Evolutionary conservation across 345 rosid species (phyloP), one percentile per base, ranked within the genome.

Genomic region (Camelina neglecta): DNA sequence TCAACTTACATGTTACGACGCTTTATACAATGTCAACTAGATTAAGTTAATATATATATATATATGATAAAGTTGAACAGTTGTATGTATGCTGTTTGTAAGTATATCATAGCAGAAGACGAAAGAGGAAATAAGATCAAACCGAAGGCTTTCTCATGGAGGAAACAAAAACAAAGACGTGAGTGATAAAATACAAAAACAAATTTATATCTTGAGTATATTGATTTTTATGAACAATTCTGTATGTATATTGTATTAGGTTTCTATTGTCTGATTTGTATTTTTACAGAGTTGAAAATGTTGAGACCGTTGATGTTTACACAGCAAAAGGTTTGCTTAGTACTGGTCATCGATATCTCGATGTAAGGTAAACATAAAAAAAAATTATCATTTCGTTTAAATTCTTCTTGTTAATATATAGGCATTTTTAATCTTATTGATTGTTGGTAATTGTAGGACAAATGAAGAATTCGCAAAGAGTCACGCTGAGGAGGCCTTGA

Each of bases 261-360:
- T 16, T 58, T 58, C 8, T 44, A 10, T 3, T 23, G 1, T 72
- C 2, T 35, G 2, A 33, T 21, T 9, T 36, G 8, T 10, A 38
- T 61, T 45, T 12, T 15, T 47, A 54, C 65, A 86, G 86, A 69
- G 67, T 77, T 55, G 87, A 82, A 81, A 82, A 85, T 81, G 79
- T 85, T 44, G 77, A 54, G 15, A 81, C 44, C 0, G 75, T 82
- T 53, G 88, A 78, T 58, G 86, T 81, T 4, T 55, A 81, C 24
- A 57, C 83, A 39, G 86, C 87, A 10, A 85, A 85, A 78, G 86
- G 83, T 57, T 80, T 84, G 64, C 84, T 85, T n/a, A 69, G 74
- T 48, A 33, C 74, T 9, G 72, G 63, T 4, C 76, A 87, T 72
- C 53, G 60, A 11, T 85, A 83, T 67, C 70, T 84, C 8, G 89